Evolutionary conservation across 768 basidiomycete species (phyloP).

Genomic region (Dentipellis sp.): DNA sequence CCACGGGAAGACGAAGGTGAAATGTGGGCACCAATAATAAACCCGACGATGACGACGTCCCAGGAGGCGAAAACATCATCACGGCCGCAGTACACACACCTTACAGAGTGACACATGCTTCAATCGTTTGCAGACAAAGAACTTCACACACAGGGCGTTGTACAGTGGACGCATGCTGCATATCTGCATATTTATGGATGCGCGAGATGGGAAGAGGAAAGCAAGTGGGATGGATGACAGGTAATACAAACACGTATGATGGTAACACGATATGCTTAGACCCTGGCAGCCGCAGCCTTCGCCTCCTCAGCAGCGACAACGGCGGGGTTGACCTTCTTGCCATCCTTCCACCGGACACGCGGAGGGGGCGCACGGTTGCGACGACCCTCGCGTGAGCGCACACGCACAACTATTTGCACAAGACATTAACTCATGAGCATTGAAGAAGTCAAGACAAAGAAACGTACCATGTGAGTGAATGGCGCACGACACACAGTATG

Average conservation of each 20-base stretch:
- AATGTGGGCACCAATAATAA: too few species aligned
- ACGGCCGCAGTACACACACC: too few species aligned
- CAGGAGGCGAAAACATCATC: too few species aligned
- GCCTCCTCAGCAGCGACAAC: constrained; percentile 89
- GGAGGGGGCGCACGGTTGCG: constrained; percentile 97
- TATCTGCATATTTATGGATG: too few species aligned
- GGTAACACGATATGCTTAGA: constrained; percentile 2
- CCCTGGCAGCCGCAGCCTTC: constrained; percentile 39
- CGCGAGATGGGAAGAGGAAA: background rate
- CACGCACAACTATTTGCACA: constrained; percentile 74
- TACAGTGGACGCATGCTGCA: too few species aligned
- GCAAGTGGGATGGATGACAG: constrained; percentile 6
- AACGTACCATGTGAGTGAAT: constrained; percentile 94
- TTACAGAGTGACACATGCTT: too few species aligned
- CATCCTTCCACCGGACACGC: constrained; percentile 91
- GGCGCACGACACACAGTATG: constrained; percentile 97
- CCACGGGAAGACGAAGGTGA: too few species aligned
- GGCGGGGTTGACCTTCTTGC: constrained; percentile 93
- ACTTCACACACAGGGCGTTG: too few species aligned
- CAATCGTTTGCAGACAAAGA: too few species aligned
- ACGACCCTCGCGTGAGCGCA: constrained; percentile 90
- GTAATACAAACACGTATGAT: constrained; percentile 8
- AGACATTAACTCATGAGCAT: background rate
- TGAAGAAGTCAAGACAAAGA: background rate
- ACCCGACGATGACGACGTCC: too few species aligned